These are phyloP conservation scores for Selaginella moellendorffii DNA, from an alignment of 75 land plant genomes.

Conservation along the genomic window DNA sequence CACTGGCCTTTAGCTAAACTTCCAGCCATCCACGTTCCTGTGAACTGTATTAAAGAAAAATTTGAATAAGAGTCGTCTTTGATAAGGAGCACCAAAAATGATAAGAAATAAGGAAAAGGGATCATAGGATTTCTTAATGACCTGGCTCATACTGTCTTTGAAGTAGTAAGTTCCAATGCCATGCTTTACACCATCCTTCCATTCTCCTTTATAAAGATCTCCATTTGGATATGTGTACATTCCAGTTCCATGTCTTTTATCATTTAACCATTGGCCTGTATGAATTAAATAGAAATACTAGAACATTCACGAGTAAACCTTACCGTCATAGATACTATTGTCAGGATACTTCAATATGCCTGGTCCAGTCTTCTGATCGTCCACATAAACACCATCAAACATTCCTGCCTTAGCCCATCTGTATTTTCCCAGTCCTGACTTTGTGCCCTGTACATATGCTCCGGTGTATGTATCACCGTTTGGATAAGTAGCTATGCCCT, in stretches of 20 bases:
- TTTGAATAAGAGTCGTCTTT: background rate
- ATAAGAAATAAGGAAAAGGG: background rate
- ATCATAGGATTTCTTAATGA: constrained; percentile 9
- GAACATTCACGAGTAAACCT: too few relatives aligned
- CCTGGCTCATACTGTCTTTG: constrained; percentile 32
- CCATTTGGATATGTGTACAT: constrained; percentile 23
- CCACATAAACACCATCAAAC: constrained; percentile 18
- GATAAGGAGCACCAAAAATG: background rate
- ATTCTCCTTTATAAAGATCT: constrained; percentile 28
- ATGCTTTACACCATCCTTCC: constrained; percentile 22
- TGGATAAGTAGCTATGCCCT: constrained; percentile 21
- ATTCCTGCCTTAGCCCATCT: constrained; percentile 18
- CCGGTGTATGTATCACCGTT: constrained; percentile 31
- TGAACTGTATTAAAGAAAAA: constrained; percentile 13
- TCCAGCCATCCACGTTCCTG: constrained; percentile 20
- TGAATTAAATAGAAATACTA: too few relatives aligned
- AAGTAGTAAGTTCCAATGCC: constrained; percentile 32
- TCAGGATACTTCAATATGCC: constrained; percentile 30
- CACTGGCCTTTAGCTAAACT: constrained; percentile 18
- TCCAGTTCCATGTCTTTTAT: constrained; percentile 24
- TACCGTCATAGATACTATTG: constrained; percentile 25
- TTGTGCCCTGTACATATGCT: constrained; percentile 16
- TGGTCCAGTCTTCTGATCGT: constrained; percentile 19
- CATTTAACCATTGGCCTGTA: constrained; percentile 21
- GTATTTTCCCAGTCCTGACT: constrained; percentile 21